Evolutionary conservation across 805 yeast genomes (phyloP).

Genomic region (Osmozyma mogii): DNA sequence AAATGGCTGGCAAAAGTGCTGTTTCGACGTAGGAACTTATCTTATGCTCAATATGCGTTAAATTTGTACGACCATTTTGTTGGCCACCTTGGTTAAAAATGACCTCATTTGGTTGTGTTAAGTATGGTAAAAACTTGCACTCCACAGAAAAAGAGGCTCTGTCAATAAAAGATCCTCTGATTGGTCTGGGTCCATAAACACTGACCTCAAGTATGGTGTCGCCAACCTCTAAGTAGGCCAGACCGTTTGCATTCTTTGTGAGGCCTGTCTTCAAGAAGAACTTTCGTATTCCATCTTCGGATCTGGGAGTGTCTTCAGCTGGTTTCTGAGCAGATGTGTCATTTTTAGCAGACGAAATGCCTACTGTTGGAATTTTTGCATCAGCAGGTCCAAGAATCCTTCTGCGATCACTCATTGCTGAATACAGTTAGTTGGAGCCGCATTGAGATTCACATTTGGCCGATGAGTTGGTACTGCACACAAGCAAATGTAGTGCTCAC

Average conservation of each 20-base stretch:
- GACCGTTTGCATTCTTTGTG: constrained; percentile 70
- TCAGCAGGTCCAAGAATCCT: constrained; percentile 77
- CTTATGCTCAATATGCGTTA: constrained; percentile 37
- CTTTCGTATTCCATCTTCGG: constrained; percentile 23
- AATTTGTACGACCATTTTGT: constrained; percentile 23
- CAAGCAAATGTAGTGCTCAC: too few species aligned
- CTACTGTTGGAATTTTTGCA: constrained; percentile 34
- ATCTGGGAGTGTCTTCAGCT: constrained; percentile 2
- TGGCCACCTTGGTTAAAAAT: constrained; percentile 18
- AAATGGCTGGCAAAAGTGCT: constrained; percentile 43
- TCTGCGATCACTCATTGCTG: constrained; percentile 86
- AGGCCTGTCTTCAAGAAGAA: constrained; percentile 59
- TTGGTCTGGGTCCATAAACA: constrained; percentile 87
- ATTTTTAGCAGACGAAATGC: constrained; percentile 4
- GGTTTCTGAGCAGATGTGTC: constrained; percentile 6
- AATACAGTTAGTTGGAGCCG: too few species aligned
- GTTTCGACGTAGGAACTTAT: constrained; percentile 46
- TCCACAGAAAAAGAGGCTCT: constrained; percentile 60
- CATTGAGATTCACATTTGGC: too few species aligned
- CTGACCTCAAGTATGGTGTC: constrained; percentile 57
- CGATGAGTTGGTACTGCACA: too few species aligned
- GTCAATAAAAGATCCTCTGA: constrained; percentile 61
- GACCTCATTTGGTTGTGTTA: constrained; percentile 31
- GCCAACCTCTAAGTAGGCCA: constrained; percentile 68
- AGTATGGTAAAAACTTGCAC: constrained; percentile 44